phyloP scores from a whole-genome alignment of 2,329 filamentous ascomycete species.

The Decorospora gaudefroyi region DNA sequence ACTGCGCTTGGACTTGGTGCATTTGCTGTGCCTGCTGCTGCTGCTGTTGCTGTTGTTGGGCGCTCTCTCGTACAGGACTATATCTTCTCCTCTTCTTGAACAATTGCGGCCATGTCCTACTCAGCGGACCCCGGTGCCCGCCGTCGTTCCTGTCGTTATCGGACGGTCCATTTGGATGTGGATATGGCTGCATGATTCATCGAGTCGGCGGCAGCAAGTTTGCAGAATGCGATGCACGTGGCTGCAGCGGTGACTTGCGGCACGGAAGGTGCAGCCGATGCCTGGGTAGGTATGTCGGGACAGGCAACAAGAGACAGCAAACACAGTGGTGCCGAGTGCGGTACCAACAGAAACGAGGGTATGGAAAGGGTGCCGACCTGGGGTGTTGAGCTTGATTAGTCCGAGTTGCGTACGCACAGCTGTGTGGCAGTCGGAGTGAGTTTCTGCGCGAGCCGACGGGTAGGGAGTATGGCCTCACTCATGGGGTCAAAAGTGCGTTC shows the following conservation, averaged over 20 bases:
- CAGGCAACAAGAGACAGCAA: slow-evolving; percentile 6
- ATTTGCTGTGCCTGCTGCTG: slow-evolving; percentile 8
- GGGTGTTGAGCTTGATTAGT: slow-evolving; percentile 19
- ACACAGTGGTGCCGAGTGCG: not conserved
- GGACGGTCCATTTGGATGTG: slow-evolving; percentile 17
- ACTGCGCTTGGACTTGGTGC: slow-evolving; percentile 6
- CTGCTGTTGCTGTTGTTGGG: slow-evolving; percentile 26
- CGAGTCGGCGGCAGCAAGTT: slow-evolving; percentile 3
- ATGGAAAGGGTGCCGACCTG: not conserved
- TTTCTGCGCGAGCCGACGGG: slow-evolving; percentile 16
- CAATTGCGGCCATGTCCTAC: slow-evolving; percentile 38
- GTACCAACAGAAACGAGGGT: slow-evolving; percentile 1
- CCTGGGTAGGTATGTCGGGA: slow-evolving; percentile 9
- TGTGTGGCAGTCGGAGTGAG: slow-evolving; percentile 17
- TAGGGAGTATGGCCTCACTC: slow-evolving; percentile 14
- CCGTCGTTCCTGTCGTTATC: slow-evolving; percentile 26
- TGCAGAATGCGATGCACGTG: not conserved
- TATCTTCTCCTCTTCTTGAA: slow-evolving; percentile 42
- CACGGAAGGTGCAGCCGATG: slow-evolving; percentile 4
- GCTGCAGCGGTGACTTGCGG: not conserved
- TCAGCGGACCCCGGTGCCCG: slow-evolving; percentile 33
- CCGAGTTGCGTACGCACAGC: slow-evolving; percentile 8
- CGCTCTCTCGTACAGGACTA: slow-evolving; percentile 37
- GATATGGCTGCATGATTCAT: slow-evolving; percentile 32
- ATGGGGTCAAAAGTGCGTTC: slow-evolving; percentile 20